These are phyloP conservation scores for Colletotrichum paranaense DNA, from an alignment of 2,329 filamentous ascomycete genomes.

Conservation along the genomic window DNA sequence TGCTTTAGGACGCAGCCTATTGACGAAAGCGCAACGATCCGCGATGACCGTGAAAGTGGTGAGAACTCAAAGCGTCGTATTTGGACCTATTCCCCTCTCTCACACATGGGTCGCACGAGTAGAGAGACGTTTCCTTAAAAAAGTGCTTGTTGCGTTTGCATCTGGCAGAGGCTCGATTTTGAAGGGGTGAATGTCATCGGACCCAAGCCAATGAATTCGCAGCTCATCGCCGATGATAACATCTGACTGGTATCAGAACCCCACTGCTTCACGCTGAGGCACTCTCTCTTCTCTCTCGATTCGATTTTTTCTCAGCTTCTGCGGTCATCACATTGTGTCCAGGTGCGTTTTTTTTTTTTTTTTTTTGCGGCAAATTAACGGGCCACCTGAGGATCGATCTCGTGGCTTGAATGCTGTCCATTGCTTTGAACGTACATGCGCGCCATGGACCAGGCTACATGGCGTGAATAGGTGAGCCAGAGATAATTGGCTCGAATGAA, in stretches of 20 bases:
- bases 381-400: neutral
- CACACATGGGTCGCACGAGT: neutral
- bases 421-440: constrained; percentile 1
- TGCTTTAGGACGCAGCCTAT: neutral
- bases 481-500: constrained; percentile 21
- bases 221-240: neutral
- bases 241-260: neutral
- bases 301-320: neutral
- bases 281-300: neutral
- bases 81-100: neutral
- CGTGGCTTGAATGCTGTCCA: neutral
- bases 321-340: neutral
- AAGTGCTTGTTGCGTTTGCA: neutral
- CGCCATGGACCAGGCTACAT: constrained; percentile 4
- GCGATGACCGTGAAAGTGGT: neutral
- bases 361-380: neutral
- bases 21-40: neutral
- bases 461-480: neutral
- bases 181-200: neutral
- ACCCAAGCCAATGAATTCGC: neutral
- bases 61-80: constrained; percentile 12
- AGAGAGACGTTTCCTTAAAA: neutral
- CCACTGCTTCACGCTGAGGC: too few species aligned
- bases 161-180: neutral
- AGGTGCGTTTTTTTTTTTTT: neutral